phyloP scores from a whole-genome alignment of 306 rosid genomes.

The Inga laurina region DNA sequence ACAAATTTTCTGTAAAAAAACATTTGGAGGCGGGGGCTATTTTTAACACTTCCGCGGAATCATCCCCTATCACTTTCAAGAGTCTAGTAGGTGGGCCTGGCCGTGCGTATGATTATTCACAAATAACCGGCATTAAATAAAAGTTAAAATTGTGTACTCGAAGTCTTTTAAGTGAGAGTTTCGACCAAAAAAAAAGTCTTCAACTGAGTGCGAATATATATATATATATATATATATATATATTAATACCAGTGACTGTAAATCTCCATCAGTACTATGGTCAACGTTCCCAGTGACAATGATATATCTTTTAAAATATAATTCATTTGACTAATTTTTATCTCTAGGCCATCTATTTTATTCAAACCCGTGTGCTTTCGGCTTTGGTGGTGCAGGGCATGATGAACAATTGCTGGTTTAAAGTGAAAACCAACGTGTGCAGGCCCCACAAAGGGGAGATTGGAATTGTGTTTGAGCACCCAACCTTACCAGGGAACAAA shows the following conservation, averaged over 20 bases:
- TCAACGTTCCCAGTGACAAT: background rate
- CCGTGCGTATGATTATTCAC: background rate
- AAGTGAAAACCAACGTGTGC: constrained; percentile 68
- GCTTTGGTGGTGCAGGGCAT: constrained; percentile 55
- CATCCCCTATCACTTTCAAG: background rate
- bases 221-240: too few relatives aligned
- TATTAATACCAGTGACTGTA: background rate
- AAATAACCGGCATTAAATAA: background rate
- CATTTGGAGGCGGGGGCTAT: background rate
- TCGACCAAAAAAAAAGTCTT: too few relatives aligned
- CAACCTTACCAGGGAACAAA: constrained; percentile 76
- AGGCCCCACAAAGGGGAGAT: constrained; percentile 66
- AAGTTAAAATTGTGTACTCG: background rate
- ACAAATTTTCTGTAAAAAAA: too few relatives aligned
- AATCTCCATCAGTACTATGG: background rate
- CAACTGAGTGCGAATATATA: background rate
- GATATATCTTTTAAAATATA: background rate
- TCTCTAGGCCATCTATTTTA: background rate
- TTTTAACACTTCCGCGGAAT: background rate
- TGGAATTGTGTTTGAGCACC: constrained; percentile 78
- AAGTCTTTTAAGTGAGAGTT: too few relatives aligned
- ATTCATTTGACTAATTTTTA: background rate
- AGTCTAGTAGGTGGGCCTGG: background rate
- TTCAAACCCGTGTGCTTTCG: background rate
- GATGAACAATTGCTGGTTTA: constrained; percentile 98